Base-by-base conservation (phyloP, 768 basidiomycete genomes). In the Boletus subcaerulescens region DNA sequence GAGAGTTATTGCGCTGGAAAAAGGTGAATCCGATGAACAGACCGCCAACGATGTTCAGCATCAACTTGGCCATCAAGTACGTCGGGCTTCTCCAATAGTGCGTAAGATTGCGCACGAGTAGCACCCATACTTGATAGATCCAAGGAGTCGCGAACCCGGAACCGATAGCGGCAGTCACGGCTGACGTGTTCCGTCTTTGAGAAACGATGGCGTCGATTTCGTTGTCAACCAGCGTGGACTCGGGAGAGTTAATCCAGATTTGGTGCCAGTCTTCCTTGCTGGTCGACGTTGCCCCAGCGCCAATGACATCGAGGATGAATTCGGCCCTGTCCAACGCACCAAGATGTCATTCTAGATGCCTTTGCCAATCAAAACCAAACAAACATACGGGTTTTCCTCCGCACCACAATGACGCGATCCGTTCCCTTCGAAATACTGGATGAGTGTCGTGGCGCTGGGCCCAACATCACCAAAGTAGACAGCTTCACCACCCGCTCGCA, bases 381-480 rank as follows among this genome's bases (percentile, higher is more conserved):
- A 46, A 15, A 60, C 52, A 48, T 18, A 72, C 67, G 92, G 91
- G 64, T 95, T 95, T 67, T 85, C 91, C 1, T 77, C 75, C 4
- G 77, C 64, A 0, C 76, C 74, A 55, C 92, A 93, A n/a, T 61
- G 63, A 3, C 83, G 75, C 1, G 82, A 84, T 31, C 90, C 89
- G 46, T 84, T 84, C 4, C 65, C 63, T 66, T 91, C 84, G 57
- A 95, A 92, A 69, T 95, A 94, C n/a, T 77, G 65, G 51, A 92
- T 82, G 18, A 94, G 67, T 0, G 80, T 80, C 9, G 76, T 66
- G 0, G 89, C 76, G 54, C 86, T 80, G 18, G 72, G 58, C 1
- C 91, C 91, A 24, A 91, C 66, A 49, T 89, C 84, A n/a, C 82
- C 83, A 60, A 83, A 83, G 70, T 85, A 86, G 15, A 83, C 82